Percentiles rank a stretch among this genome's conserved stretches.
Conservation (phyloP, 2,329 filamentous ascomycete genomes). For the Dothistroma pini region DNA sequence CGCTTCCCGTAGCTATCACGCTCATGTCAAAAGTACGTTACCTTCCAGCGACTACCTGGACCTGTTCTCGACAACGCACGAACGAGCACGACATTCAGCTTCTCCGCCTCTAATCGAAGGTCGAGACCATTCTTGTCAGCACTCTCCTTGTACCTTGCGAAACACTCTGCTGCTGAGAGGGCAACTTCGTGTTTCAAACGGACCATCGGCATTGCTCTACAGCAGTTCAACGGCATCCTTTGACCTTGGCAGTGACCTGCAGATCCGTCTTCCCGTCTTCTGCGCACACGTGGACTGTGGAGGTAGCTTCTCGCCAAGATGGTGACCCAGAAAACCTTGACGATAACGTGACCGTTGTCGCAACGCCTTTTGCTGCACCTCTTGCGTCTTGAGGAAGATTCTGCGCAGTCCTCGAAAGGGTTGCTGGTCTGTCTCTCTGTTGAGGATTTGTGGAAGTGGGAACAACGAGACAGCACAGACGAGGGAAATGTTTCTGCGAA, state of each 20-base stretch:
- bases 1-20: no score
- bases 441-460: neutral
- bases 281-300: neutral
- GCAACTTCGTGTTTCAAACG: neutral
- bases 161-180: neutral
- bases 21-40: neutral
- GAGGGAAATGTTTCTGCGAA: neutral
- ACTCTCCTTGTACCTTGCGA: neutral
- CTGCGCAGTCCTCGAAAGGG: neutral
- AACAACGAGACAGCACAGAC: neutral
- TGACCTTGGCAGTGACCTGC: neutral
- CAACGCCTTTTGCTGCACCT: neutral
- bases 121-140: neutral
- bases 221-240: neutral
- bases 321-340: slow-evolving; percentile 4
- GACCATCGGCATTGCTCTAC: neutral
- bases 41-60: neutral
- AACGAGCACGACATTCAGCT: neutral
- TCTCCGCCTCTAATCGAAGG: neutral
- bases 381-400: neutral
- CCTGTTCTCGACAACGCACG: neutral
- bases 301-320: slow-evolving; percentile 1
- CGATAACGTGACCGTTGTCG: slow-evolving; percentile 3
- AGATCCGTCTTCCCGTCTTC: neutral
- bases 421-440: neutral